phyloP scores from a whole-genome alignment of 116 monocot genomes.

The Dioscorea cayenensis region DNA sequence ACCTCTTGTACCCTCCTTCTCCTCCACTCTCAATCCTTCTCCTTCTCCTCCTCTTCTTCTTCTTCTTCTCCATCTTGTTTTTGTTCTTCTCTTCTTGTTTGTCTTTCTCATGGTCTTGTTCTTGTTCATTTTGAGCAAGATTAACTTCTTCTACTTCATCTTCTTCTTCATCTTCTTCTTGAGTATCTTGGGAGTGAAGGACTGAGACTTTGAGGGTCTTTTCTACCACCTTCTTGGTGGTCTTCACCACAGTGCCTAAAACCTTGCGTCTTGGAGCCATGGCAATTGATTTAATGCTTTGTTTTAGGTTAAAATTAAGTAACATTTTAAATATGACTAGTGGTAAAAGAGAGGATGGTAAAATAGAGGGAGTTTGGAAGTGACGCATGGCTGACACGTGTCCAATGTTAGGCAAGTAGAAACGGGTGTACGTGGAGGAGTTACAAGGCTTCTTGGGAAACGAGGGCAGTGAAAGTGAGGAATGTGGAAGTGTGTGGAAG shows the following conservation, averaged over 20 bases:
- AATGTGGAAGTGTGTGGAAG: not conserved
- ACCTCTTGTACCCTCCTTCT: conserved; percentile 24
- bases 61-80: not conserved
- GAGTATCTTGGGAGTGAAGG: not conserved
- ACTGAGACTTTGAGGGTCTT: conserved; percentile 4
- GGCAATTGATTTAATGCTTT: not conserved
- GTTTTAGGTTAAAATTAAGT: not conserved
- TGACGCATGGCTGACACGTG: not conserved
- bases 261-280: conserved; percentile 6
- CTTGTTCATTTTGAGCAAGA: not conserved
- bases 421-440: not conserved
- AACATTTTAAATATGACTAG: too few relatives aligned
- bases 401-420: not conserved
- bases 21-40: not conserved
- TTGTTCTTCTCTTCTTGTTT: not conserved
- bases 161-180: too few relatives aligned
- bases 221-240: conserved; percentile 13
- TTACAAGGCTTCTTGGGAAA: not conserved
- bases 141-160: too few relatives aligned
- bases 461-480: not conserved
- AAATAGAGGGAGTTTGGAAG: too few relatives aligned
- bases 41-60: not conserved
- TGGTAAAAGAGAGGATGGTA: too few relatives aligned
- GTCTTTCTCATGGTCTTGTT: not conserved
- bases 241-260: conserved; percentile 4